Conservation (phyloP, 345 rosid genomes). For the Populus deltoides region DNA sequence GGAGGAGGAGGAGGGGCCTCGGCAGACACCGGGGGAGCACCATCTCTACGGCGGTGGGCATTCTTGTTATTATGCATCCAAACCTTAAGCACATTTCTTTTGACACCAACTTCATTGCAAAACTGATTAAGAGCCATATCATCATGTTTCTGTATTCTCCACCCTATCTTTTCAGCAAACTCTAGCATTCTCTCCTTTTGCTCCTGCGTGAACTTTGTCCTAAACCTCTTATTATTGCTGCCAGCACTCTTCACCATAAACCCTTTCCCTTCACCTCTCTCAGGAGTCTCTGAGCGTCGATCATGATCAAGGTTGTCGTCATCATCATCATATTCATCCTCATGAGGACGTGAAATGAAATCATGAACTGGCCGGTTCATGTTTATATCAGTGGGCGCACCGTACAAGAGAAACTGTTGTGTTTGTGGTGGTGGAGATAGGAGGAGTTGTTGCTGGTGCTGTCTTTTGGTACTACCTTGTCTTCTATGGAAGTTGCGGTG, state of each 20-base stretch:
- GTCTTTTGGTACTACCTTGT: slow-evolving; percentile 18
- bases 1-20: background rate
- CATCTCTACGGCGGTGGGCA: slow-evolving; percentile 12
- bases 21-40: background rate
- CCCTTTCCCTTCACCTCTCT: slow-evolving; percentile 16
- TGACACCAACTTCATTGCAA: slow-evolving; percentile 20
- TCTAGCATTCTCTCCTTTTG: slow-evolving; percentile 25
- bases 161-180: slow-evolving; percentile 26
- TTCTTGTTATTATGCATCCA: slow-evolving; percentile 33
- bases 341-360: background rate
- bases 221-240: slow-evolving; percentile 22
- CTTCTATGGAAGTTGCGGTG: slow-evolving; percentile 53
- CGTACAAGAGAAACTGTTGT: slow-evolving; percentile 2
- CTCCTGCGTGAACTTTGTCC: slow-evolving; percentile 26
- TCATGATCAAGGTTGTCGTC: slow-evolving; percentile 6
- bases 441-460: slow-evolving; percentile 10
- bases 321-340: background rate
- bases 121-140: slow-evolving; percentile 18
- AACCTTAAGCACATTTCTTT: slow-evolving; percentile 25
- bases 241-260: background rate
- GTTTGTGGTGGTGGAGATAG: slow-evolving; percentile 14
- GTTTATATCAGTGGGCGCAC: background rate
- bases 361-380: background rate
- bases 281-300: slow-evolving; percentile 32
- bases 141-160: slow-evolving; percentile 22